Evolutionary conservation across 31 red algal species (phyloP).

Genomic region (Porphyra umbilicalis): DNA sequence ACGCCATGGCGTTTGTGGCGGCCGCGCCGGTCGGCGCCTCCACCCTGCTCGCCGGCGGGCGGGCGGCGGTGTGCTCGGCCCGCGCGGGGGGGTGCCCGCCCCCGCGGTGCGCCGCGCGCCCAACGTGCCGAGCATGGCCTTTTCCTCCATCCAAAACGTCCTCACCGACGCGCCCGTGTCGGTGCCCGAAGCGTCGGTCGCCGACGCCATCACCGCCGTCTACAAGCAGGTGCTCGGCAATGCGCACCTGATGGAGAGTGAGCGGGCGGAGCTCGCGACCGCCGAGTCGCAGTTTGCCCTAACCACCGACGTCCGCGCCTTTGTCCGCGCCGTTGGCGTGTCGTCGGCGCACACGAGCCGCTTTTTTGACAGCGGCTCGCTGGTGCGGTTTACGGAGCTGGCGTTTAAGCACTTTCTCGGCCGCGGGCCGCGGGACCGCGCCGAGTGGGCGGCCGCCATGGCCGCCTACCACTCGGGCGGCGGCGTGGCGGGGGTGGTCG

Average conservation of each 20-base stretch:
- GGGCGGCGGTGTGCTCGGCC: not conserved
- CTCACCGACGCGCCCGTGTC: constrained; percentile 29
- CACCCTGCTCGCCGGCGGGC: not conserved
- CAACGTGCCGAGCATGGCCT: constrained; percentile 55
- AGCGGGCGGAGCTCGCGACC: constrained; percentile 33
- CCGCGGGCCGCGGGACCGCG: constrained; percentile 22
- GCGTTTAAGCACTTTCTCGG: constrained; percentile 64
- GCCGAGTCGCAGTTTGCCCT: constrained; percentile 36
- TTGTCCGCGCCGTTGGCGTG: constrained; percentile 48
- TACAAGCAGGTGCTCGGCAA: constrained; percentile 83
- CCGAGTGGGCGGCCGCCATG: constrained; percentile 36
- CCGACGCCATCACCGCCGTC: constrained; percentile 14
- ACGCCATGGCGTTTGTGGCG: not conserved
- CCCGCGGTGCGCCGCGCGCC: not conserved
- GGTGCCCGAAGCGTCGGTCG: not conserved
- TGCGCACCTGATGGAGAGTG: constrained; percentile 56
- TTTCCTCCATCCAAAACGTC: constrained; percentile 57
- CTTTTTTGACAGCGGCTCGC: constrained; percentile 55
- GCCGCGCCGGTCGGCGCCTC: not conserved
- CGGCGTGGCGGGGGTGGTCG: constrained; percentile 34
- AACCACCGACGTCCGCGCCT: constrained; percentile 38
- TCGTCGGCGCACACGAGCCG: constrained; percentile 30
- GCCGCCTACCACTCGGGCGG: constrained; percentile 40
- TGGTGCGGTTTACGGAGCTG: constrained; percentile 67
- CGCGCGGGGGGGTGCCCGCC: too few relatives aligned